phyloP scores from a whole-genome alignment of 768 basidiomycete genomes.

The Cantharellus cinnabarinus region DNA sequence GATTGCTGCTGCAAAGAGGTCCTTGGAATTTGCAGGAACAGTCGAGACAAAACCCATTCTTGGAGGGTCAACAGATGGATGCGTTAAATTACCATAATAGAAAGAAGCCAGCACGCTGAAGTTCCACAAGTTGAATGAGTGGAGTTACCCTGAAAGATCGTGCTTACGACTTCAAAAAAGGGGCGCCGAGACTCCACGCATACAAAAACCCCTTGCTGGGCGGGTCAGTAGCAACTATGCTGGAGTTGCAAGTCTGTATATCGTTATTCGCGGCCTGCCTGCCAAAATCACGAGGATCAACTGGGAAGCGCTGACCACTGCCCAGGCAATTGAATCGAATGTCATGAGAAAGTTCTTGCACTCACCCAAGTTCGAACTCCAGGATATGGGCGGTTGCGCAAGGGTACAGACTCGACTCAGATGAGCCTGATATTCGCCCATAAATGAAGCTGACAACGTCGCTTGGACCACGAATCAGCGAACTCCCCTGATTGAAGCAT shows the following conservation, averaged over 20 bases:
- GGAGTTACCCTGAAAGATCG: background rate
- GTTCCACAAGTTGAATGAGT: background rate
- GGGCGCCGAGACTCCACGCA: slow-evolving; percentile 59
- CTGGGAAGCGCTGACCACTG: slow-evolving; percentile 38
- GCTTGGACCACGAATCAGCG: slow-evolving; percentile 50
- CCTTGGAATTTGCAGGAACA: slow-evolving; percentile 34
- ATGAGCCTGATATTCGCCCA: slow-evolving; percentile 11
- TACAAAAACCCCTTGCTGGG: slow-evolving; percentile 37
- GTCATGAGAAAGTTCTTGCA: background rate
- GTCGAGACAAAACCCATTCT: slow-evolving; percentile 55
- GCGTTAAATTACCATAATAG: slow-evolving; percentile 50
- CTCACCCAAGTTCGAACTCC: slow-evolving; percentile 37
- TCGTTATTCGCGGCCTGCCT: slow-evolving; percentile 23
- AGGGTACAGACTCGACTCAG: slow-evolving; percentile 24
- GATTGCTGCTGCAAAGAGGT: background rate
- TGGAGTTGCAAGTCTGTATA: slow-evolving; percentile 28
- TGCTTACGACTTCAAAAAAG: slow-evolving; percentile 53
- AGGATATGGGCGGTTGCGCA: slow-evolving; percentile 44
- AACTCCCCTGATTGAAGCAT: slow-evolving; percentile 35
- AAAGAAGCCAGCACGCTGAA: slow-evolving; percentile 42
- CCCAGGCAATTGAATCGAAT: background rate
- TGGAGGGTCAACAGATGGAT: slow-evolving; percentile 47
- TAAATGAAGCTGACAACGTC: slow-evolving; percentile 35
- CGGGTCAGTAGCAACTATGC: slow-evolving; percentile 41
- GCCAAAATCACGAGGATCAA: slow-evolving; percentile 55